phyloP scores from a whole-genome alignment of 139 green algal species.

The Raphidocelis subcapitata region DNA sequence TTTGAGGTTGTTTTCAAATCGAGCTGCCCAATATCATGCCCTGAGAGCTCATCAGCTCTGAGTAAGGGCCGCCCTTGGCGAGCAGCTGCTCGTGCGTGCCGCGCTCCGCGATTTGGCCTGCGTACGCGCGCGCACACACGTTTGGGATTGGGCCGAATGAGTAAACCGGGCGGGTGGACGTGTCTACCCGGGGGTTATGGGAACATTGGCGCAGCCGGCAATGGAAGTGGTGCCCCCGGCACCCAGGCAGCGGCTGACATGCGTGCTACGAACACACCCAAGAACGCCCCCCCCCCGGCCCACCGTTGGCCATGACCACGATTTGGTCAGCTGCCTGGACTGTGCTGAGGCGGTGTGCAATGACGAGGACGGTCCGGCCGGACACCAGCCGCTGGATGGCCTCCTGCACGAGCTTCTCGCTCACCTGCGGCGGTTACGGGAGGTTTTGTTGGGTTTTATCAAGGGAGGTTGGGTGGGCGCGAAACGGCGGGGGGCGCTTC shows the following conservation, averaged over 20 bases:
- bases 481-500: no score
- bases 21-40: slow-evolving; percentile 47
- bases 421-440: slow-evolving; percentile 10
- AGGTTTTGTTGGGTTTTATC: no score
- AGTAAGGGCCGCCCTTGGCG: slow-evolving; percentile 45
- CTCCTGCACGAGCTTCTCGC: slow-evolving; percentile 78
- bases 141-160: no score
- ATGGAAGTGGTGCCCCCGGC: background rate
- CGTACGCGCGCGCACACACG: no score
- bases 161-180: no score
- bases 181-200: no score
- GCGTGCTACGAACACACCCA: background rate
- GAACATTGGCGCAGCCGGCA: no score
- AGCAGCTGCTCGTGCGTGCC: slow-evolving; percentile 71
- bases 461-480: no score
- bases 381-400: slow-evolving; percentile 84
- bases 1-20: no score
- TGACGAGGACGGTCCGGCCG: slow-evolving; percentile 89
- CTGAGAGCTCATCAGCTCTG: slow-evolving; percentile 61
- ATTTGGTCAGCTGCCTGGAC: slow-evolving; percentile 84
- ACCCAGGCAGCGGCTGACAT: background rate
- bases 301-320: slow-evolving; percentile 60
- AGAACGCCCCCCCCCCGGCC: background rate
- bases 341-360: slow-evolving; percentile 85
- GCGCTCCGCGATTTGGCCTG: slow-evolving; percentile 38